Base-by-base conservation (phyloP, 345 rosid species). In the Gossypium thurberi region DNA sequence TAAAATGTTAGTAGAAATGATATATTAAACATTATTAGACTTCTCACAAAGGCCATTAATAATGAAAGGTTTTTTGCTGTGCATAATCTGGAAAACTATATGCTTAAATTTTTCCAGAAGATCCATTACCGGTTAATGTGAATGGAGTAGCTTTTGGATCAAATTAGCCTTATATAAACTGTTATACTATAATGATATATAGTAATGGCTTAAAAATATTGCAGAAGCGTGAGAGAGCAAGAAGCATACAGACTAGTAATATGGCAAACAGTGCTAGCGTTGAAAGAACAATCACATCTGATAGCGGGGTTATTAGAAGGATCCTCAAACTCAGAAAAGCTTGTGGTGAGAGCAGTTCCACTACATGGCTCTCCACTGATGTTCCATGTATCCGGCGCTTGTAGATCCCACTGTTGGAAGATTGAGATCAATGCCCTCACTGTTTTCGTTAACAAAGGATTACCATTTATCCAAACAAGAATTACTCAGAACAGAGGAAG, bases 221-320 rank as follows among this genome's bases (percentile, higher is more conserved):
- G 43, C 4, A 23, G 11, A 44, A 23, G 55, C 25, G 55, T 74
- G 84, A 64, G 13, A 47, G 40, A 23, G 56, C 18, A 17, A 18
- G 56, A 44, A 28, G 46, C 72, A 50, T 69, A 69, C 72, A 69
- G 59, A 37, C 46, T 28, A 28, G 60, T 69, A 3, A 69, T 69
- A 25, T 51, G 72, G 72, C 72, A 69, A 42, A 79, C 50, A 8
- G 90, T 74, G 74, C 65, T 47, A 26, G 28, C 72, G 23, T 11
- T 58, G 52, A 14, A 79, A 73, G 86, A 58, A 64, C 94, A 89
- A 69, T 81, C 86, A 79, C 94, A 89, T 81, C 74, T 86, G 82
- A 87, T 86, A 21, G 83, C 76, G 21, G 87, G 89, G 26, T 86
- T 83, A 80, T 43, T 77, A 13, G 11, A 0, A 0, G 2, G 2